These are phyloP conservation scores for Beta macrorhiza DNA, from an alignment of 179 eudicot species.

Conservation along the genomic window DNA sequence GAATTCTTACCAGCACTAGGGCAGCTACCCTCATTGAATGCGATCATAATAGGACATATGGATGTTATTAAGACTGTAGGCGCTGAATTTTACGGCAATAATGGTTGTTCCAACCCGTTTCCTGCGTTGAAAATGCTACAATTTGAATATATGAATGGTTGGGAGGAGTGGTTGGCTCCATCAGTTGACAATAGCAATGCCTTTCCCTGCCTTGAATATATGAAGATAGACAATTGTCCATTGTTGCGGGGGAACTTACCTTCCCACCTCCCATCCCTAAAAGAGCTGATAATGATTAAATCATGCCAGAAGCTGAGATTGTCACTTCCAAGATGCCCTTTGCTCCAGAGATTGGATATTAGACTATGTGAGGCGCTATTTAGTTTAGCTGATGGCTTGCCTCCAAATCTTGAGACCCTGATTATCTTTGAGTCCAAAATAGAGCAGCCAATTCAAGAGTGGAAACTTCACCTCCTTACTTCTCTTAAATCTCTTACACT, in stretches of 20 bases:
- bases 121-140: conserved; percentile 1
- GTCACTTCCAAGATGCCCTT: conserved; percentile 3
- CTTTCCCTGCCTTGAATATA: not conserved
- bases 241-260: not conserved
- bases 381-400: not conserved
- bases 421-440: not conserved
- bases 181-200: not conserved
- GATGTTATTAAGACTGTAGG: not conserved
- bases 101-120: conserved; percentile 3
- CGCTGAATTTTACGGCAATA: conserved; percentile 9
- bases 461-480: too few relatives aligned
- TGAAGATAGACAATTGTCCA: not conserved
- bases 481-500: too few relatives aligned
- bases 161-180: conserved; percentile 8
- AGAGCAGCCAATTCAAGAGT: not conserved
- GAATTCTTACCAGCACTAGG: conserved; percentile 10
- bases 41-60: not conserved
- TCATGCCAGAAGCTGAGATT: not conserved
- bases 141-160: not conserved
- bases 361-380: not conserved
- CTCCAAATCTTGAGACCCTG: too few relatives aligned
- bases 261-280: not conserved
- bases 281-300: not conserved
- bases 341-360: not conserved
- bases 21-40: not conserved